Conservation (phyloP, 2,329 filamentous ascomycete genomes). For the Fusarium sp. region DNA sequence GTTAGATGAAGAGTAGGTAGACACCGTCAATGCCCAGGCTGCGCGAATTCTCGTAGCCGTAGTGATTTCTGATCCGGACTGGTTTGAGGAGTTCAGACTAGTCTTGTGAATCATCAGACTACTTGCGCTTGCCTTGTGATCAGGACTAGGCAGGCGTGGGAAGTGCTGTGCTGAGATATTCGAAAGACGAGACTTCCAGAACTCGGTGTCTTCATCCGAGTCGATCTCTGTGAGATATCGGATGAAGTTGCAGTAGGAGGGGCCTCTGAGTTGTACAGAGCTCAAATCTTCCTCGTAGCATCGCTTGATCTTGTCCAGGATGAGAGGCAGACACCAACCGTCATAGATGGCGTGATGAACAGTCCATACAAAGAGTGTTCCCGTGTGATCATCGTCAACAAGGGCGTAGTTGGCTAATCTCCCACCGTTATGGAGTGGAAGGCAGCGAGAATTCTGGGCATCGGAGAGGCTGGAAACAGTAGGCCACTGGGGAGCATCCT, state of each 20-base stretch:
- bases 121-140: slow-evolving; percentile 38
- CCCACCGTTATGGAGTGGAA: slow-evolving; percentile 34
- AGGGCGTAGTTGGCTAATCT: slow-evolving; percentile 22
- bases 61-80: slow-evolving; percentile 35
- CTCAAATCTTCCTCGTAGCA: slow-evolving; percentile 17
- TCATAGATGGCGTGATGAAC: slow-evolving; percentile 51
- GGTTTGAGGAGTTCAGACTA: not conserved
- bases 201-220: slow-evolving; percentile 8
- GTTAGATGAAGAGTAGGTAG: slow-evolving; percentile 31
- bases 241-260: slow-evolving; percentile 35
- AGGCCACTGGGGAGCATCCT: slow-evolving; percentile 33
- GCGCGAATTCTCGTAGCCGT: slow-evolving; percentile 39
- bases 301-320: slow-evolving; percentile 41
- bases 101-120: slow-evolving; percentile 37
- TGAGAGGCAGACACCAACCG: slow-evolving; percentile 47
- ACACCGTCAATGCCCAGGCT: slow-evolving; percentile 44
- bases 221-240: slow-evolving; percentile 21
- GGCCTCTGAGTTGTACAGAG: not conserved
- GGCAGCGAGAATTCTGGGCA: slow-evolving; percentile 7
- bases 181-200: slow-evolving; percentile 39
- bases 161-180: slow-evolving; percentile 40
- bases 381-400: not conserved
- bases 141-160: slow-evolving; percentile 36
- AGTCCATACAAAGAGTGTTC: slow-evolving; percentile 45
- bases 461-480: slow-evolving; percentile 1